A percentile compares a stretch with the other conserved stretches of the same genome.
phyloP scores from a whole-genome alignment of 2,329 filamentous ascomycete genomes.

The Alternaria dauci region DNA sequence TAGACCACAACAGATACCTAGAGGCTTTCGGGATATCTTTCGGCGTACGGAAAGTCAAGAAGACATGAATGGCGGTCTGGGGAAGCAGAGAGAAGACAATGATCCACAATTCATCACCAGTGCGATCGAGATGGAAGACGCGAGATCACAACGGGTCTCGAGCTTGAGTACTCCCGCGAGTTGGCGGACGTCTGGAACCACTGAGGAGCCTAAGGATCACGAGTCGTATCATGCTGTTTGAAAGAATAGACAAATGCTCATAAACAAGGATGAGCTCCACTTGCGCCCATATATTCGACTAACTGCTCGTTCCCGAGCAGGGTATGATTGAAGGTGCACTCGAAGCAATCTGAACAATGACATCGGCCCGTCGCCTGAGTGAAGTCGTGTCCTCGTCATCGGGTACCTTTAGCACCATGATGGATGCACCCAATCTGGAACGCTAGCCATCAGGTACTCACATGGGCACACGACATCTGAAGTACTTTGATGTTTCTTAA shows the following conservation, averaged over 20 bases:
- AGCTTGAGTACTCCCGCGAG: slow-evolving; percentile 22
- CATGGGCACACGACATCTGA: slow-evolving; percentile 5
- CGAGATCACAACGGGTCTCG: slow-evolving; percentile 17
- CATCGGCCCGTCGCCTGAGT: not conserved
- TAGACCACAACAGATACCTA: slow-evolving; percentile 20
- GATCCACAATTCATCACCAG: slow-evolving; percentile 36
- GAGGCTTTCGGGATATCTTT: slow-evolving; percentile 23
- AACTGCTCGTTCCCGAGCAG: not conserved
- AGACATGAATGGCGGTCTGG: slow-evolving; percentile 28
- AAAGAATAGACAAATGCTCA: slow-evolving; percentile 13
- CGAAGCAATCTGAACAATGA: not conserved
- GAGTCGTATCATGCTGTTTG: slow-evolving; percentile 23
- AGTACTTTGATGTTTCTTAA: not conserved
- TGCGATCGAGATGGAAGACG: slow-evolving; percentile 35
- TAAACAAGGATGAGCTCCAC: slow-evolving; percentile 3
- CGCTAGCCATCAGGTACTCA: slow-evolving; percentile 35
- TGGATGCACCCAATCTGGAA: slow-evolving; percentile 22
- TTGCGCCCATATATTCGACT: not conserved
- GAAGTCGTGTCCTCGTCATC: slow-evolving; percentile 3
- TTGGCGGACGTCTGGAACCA: slow-evolving; percentile 22
- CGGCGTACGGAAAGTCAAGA: slow-evolving; percentile 34
- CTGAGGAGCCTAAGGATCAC: slow-evolving; percentile 16
- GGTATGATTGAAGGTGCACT: not conserved
- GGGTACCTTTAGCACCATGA: slow-evolving; percentile 31
- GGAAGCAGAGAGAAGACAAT: slow-evolving; percentile 22